Base-by-base conservation (phyloP, 306 rosid genomes). In the Lablab purpureus region DNA sequence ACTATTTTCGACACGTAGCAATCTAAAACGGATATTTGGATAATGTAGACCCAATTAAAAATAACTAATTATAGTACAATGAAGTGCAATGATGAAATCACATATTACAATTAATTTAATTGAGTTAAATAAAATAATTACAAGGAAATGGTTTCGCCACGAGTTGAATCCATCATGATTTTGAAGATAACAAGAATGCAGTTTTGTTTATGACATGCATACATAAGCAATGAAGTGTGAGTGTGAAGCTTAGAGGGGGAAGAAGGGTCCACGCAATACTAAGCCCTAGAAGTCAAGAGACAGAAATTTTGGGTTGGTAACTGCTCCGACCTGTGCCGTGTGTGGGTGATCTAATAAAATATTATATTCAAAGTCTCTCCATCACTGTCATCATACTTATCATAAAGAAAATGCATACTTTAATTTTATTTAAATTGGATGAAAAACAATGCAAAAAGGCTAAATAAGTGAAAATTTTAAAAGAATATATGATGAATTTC, bases 261-360 rank as follows among this genome's bases (percentile, higher is more conserved):
- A 72, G 55, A 82, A 78, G 82, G 80, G 85, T 81, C 87, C 81
- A 79, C 77, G 2, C 30, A 40, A 82, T 50, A 76, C 51, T 1
- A 43, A 87, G 82, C 71, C 83, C 77, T 37, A 60, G 59, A 74
- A 82, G 90, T 84, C 89, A 88, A 68, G 85, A 79, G 66, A 62
- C 78, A 69, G 47, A 79, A 71, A 67, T 18, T 56, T 83, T 67
- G 83, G 82, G 76, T 80, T 50, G 86, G 51, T 51, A 77, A 86
- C 88, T 49, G 72, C 84, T 82, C 45, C 69, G 19, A 67, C 55
- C 36, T 10, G 34, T 37, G 34, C 64, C 55, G 17, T 15, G 17
- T 15, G 58, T 71, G 77, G 40, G 47, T 65, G 63, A 59, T 40
- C 77, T 75, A 67, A 36, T 72, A 32, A 58, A 10, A 36, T 27